Base-by-base conservation (phyloP, 2,329 filamentous ascomycete species). In the Aotearoamyces nothofagi region DNA sequence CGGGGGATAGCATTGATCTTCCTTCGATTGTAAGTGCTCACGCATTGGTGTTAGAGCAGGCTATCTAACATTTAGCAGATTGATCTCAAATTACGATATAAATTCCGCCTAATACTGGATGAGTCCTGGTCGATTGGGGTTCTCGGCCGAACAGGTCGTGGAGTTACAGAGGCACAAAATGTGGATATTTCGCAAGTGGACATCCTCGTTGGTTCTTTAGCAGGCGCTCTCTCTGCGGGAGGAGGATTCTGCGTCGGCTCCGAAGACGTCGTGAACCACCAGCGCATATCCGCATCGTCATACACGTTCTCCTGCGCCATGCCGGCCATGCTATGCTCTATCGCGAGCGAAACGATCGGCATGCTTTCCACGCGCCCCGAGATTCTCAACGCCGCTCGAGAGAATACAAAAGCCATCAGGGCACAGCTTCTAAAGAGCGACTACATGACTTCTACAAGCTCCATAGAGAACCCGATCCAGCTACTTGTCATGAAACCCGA, bases 61-160 rank as follows among this genome's bases (percentile, higher is more conserved):
- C 5, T 4, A 14, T 13, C 34, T 36, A 31, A 37, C 24, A 17
- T n/a, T n/a, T n/a, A n/a, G 5, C 40, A 82, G 78, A 65, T 96
- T 38, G 87, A 93, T 50, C 65, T 98, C 42, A 94, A 94, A 57
- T 74, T 86, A 42, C 81, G 79, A 53, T 94, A 96, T 68, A 98
- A 94, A 59, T 98, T 96, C 61, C 83, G 90, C 44, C 70, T 98
- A 32, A 92, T 96, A 40, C 73, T 98, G 20, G 90, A 98, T 52
- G 90, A 98, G 60, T 93, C 86, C 2, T 92, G 82, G 78, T 94
- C 86, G 1, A 98, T 96, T 50, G 90, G 87, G 34, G 80, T 96
- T n/a, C 68, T 98, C 4, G 90, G 90, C 25, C 70, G 84, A 37
- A 93, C 83, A 14, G 90, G 90, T 13, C 77, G 84, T 30, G 90